Evolutionary conservation across 2,329 filamentous ascomycete genomes (phyloP), one percentile per base, ranked within the genome.

Genomic region (Fusarium sulawesiense): DNA sequence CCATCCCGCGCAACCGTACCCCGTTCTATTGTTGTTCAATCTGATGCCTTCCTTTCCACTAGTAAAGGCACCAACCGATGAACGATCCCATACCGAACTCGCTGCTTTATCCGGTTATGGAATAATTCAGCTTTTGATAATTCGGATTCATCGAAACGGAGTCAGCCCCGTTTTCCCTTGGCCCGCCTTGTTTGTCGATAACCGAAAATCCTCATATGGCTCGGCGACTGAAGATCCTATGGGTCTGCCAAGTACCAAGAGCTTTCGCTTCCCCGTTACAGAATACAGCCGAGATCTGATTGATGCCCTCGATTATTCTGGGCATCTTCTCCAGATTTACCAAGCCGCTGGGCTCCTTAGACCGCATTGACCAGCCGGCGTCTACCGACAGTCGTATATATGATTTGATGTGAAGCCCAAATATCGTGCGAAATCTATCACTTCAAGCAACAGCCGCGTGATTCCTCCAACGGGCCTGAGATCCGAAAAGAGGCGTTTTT

Each of bases 1-100:
- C 44, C 48, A 59, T 72, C 72, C 72, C 72, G 72, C 58, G 50
- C 66, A 66, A 68, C 72, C 72, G 72, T 29, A 42, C 23, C 32
- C 40, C 44, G 40, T 48, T 56, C 37, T 64, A 47, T 44, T 44
- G 23, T 56, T 50, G 40, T 25, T 47, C 37, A 29, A 46, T 45
- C 23, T 18, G n/a, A 41, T 29, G 13, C 20, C 21, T 25, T 13
- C 23, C 13, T n/a, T 47, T 55, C 14, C 13, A 14, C 12, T 11
- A 54, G 20, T 34, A 11, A 25, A 50, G 21, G 23, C 18, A 32
- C 16, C 30, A 29, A 27, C 32, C 30, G 25, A 58, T 13, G 27
- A 29, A 63, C 32, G 27, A 30, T n/a, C 20, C 18, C 23, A 47
- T 63, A n/a, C 12, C 34, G 34, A 23, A 32, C 32, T 30, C 40